Base-by-base conservation (phyloP, 805 yeast species). In the Scheffersomyces coipomensis region DNA sequence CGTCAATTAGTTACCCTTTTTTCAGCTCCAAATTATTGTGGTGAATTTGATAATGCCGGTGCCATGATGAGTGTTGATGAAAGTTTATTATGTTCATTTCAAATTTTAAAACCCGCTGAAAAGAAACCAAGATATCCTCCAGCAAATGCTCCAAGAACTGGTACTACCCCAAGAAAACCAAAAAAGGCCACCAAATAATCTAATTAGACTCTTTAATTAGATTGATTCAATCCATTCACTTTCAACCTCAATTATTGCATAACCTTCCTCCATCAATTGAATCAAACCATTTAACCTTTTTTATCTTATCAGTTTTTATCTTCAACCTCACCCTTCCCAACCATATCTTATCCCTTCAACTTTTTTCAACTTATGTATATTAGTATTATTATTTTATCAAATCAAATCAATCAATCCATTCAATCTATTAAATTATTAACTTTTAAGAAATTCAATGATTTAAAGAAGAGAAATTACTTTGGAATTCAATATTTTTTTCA, bases 11-110 rank as follows among this genome's bases (percentile, higher is more conserved):
- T 91, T 35, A 91, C 99, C 23, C 75, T 91, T 51, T 91, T 91
- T 64, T 83, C 93, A 39, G 99, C 99, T 42, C 99, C 99, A 53
- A 93, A 93, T 68, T 90, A 90, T 65, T 93, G 98, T 77, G 99
- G 99, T 56, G 98, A 93, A 67, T 91, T 91, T 62, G 99, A 91
- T 67, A 91, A 91, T 60, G 97, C 98, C 2, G 99, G 98, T 59
- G 99, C 99, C 30, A 93, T 93, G 98, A 91, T 91, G 99, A 82
- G 95, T 57, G 98, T 91, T 42, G 98, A 93, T 66, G 98, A 93
- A 70, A 83, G 91, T 65, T 78, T 91, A 58, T 75, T 91, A 56
- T 91, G 99, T 73, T 90, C 97, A 13, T 91, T 91, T 81, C 93
- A 86, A 67, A 93, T 91, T 57, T 79, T 91, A 64, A 93, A 93